Evolutionary conservation across 805 yeast species (phyloP), one percentile per base, ranked within the genome.

Genomic region (Sugiyamaella boreocaroliniensis): DNA sequence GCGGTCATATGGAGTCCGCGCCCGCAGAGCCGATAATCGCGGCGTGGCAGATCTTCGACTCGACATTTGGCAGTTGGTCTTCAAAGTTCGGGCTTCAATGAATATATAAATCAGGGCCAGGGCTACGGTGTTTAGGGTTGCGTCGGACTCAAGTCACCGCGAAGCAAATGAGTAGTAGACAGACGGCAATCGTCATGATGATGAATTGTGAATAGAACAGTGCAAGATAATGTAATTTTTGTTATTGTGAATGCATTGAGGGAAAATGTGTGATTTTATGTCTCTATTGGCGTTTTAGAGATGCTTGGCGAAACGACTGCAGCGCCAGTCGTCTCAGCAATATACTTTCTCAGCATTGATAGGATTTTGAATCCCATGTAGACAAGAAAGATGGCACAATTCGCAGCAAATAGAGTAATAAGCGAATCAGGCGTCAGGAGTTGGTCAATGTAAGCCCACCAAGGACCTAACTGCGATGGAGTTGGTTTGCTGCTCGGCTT

Each of bases 1-100:
- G 6, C 48, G 42, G 15, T 49, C 52, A 45, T 49, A 49, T 4
- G 52, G 52, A 12, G 52, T 49, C 18, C 48, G 43, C 15, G 40
- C 16, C 48, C 52, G 22, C n/a, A 26, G 32, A 9, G 16, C 34
- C 15, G 52, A 49, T 19, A 49, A 19, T 18, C 40, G 45, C 29
- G 34, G 32, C 34, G 46, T 20, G 11, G 46, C 37, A 11, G 37
- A 4, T 32, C n/a, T 32, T 10, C 37, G 37, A 9, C 37, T 32
- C 37, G 37, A 32, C 37, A 32, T 32, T 11, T 11, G 37, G 37
- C n/a, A 14, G 26, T 6, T 32, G 5, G n/a, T 2, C 4, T 9
- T 10, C 8, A 14, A 32, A 32, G 37, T 32, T 32, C 11, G 37
- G n/a, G 4, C n/a, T 32, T 14, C 3, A 14, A 9, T 32, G 11